These are phyloP conservation scores for Friedmanniomyces simplex DNA, from an alignment of 495 filamentous ascomycete species.

Conservation along the genomic window DNA sequence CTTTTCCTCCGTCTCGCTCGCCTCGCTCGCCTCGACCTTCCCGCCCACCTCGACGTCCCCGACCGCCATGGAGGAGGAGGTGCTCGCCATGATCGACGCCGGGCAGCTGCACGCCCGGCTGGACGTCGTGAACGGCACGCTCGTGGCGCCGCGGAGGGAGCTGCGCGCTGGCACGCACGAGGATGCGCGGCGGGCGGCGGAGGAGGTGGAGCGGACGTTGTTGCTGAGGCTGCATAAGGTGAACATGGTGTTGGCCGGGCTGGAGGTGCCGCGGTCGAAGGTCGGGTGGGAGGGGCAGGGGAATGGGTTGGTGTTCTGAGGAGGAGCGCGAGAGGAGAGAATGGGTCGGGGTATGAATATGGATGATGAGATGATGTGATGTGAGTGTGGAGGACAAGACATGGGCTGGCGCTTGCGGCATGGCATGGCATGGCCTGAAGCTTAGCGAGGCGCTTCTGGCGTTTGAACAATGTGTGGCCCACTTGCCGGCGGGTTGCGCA, in stretches of 20 bases:
- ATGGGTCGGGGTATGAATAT: not conserved
- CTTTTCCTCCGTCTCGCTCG: conserved; percentile 33
- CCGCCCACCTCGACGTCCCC: conserved; percentile 30
- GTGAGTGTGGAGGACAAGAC: not conserved
- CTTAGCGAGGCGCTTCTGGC: not conserved
- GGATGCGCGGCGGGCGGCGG: conserved; percentile 53
- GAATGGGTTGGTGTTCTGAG: not conserved
- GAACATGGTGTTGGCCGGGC: conserved; percentile 58
- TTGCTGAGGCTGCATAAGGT: conserved; percentile 65
- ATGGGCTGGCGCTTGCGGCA: not conserved
- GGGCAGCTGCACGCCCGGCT: conserved; percentile 68
- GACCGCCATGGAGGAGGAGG: conserved; percentile 59
- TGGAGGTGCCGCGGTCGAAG: conserved; percentile 51
- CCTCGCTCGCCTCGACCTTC: conserved; percentile 32
- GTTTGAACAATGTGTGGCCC: no score
- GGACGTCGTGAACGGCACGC: conserved; percentile 67
- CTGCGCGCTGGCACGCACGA: conserved; percentile 56
- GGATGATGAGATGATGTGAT: not conserved
- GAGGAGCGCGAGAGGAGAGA: not conserved
- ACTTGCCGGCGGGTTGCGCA: no score
- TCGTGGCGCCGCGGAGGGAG: conserved; percentile 58
- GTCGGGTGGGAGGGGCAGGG: not conserved
- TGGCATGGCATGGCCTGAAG: not conserved
- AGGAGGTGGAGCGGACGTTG: conserved; percentile 60
- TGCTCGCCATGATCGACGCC: conserved; percentile 62